Percentiles rank a stretch among this genome's conserved stretches.
Evolutionary conservation across 331 rosid genomes (phyloP).

Genomic region (Malus hybrid): DNA sequence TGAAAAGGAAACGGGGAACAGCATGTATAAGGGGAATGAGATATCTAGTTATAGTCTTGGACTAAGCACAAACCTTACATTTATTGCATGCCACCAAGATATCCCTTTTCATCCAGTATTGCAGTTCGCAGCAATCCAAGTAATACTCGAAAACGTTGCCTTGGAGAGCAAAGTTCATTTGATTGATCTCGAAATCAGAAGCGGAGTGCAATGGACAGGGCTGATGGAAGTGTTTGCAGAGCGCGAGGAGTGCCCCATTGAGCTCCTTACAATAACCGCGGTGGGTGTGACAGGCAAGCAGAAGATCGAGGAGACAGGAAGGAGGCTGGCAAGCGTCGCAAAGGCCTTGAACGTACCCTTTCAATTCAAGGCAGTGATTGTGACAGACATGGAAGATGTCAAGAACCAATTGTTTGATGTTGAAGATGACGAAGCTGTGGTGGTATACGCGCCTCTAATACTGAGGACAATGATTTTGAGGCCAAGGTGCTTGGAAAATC

Average conservation of each 20-base stretch:
- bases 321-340: conserved; percentile 45
- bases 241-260: conserved; percentile 24
- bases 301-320: conserved; percentile 34
- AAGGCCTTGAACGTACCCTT: conserved; percentile 59
- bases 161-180: conserved; percentile 41
- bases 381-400: conserved; percentile 40
- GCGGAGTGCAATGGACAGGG: conserved; percentile 52
- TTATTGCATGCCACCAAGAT: conserved; percentile 28
- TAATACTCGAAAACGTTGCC: conserved; percentile 50
- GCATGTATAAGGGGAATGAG: not conserved
- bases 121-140: conserved; percentile 51
- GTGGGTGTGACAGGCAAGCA: conserved; percentile 22
- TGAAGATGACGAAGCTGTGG: conserved; percentile 49
- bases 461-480: conserved; percentile 44
- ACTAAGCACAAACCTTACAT: not conserved
- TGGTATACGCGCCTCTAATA: conserved; percentile 32
- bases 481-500: conserved; percentile 48
- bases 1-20: conserved; percentile 34
- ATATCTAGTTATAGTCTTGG: conserved; percentile 1
- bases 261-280: conserved; percentile 51
- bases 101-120: conserved; percentile 50
- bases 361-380: conserved; percentile 31
- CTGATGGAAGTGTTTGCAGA: conserved; percentile 59
- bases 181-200: conserved; percentile 48
- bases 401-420: conserved; percentile 35